Base-by-base conservation (phyloP, 2,329 filamentous ascomycete genomes). In the Botrytis byssoidea region DNA sequence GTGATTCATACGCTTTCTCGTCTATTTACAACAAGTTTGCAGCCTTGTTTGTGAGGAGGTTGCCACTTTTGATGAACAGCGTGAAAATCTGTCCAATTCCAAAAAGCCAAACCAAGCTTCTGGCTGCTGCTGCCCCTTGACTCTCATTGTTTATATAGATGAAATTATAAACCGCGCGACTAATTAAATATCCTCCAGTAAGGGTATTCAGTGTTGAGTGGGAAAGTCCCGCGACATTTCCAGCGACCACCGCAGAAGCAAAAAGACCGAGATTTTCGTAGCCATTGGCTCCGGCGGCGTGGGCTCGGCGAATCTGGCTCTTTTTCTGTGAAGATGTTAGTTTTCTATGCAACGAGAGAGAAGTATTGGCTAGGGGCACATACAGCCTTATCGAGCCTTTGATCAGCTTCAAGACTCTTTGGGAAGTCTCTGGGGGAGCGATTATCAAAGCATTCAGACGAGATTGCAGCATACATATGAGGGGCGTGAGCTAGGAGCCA, bases 261-360 rank as follows among this genome's bases (percentile, higher is more conserved):
- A 83, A 84, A 35, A 83, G 77, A 25, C 81, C 81, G 8, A 85
- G 70, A 67, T 83, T 84, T 75, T 84, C 83, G 59, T 83, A 80
- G 25, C 81, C 80, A 70, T 84, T 84, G 14, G 74, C 73, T 73
- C 80, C 78, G 3, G 83, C 83, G 9, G 78, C 79, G 77, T 84
- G 82, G 44, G 81, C 81, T 37, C 83, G 81, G 51, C 79, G 63
- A 71, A 84, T 80, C 3, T 71, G 76, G 46, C 75, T 78, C 74
- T 82, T 83, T 70, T 79, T 82, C 73, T 79, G 9, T 16, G 44
- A 25, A 10, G 1, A 20, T 44, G 14, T 72, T 35, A 71, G 44
- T 8, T 32, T 35, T 48, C 16, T 8, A n/a, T 37, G 32, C 4
- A 18, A 1, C 10, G 25, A 60, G 8, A 20, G 1, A n/a, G 1